A percentile compares a stretch with the other conserved stretches of the same genome.
Evolutionary conservation across 2,329 filamentous ascomycete genomes (phyloP).

Genomic region (Penicillium paneum): DNA sequence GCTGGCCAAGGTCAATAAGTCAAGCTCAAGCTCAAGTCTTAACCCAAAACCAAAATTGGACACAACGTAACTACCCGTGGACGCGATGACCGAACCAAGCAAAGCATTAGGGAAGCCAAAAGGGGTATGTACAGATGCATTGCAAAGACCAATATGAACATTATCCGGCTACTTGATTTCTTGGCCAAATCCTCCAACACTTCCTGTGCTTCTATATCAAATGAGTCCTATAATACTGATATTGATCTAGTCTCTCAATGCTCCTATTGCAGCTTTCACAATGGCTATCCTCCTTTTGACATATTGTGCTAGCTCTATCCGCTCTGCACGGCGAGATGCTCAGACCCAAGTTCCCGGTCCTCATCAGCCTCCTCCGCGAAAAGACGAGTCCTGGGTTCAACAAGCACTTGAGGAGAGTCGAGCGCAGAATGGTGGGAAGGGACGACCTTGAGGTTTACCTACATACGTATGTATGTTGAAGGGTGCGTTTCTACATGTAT

Average conservation of each 20-base stretch:
- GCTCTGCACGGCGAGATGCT: slow-evolving; percentile 64
- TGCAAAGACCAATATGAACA: neutral
- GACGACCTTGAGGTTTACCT: neutral
- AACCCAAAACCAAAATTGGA: neutral
- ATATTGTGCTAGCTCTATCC: slow-evolving; percentile 64
- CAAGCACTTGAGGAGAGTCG: slow-evolving; percentile 33
- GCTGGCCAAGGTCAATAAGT: neutral
- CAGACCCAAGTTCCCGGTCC: slow-evolving; percentile 49
- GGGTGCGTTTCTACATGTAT: neutral
- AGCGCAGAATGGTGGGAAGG: slow-evolving; percentile 20
- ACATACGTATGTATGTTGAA: too few relatives aligned
- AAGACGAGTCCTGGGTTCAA: slow-evolving; percentile 31
- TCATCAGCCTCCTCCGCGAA: slow-evolving; percentile 44
- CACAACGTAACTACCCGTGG: too few relatives aligned
- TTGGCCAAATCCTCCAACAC: neutral
- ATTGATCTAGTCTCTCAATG: slow-evolving; percentile 50
- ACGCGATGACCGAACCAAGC: slow-evolving; percentile 14
- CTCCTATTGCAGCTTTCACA: slow-evolving; percentile 60
- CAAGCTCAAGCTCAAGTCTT: neutral
- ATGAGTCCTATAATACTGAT: neutral
- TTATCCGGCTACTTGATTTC: neutral
- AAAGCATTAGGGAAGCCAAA: slow-evolving; percentile 19
- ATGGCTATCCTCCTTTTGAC: slow-evolving; percentile 60
- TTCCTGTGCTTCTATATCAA: neutral
- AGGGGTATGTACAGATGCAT: slow-evolving; percentile 15